Base-by-base conservation (phyloP, 2,329 filamentous ascomycete species). In the Paradendryphiella salina region DNA sequence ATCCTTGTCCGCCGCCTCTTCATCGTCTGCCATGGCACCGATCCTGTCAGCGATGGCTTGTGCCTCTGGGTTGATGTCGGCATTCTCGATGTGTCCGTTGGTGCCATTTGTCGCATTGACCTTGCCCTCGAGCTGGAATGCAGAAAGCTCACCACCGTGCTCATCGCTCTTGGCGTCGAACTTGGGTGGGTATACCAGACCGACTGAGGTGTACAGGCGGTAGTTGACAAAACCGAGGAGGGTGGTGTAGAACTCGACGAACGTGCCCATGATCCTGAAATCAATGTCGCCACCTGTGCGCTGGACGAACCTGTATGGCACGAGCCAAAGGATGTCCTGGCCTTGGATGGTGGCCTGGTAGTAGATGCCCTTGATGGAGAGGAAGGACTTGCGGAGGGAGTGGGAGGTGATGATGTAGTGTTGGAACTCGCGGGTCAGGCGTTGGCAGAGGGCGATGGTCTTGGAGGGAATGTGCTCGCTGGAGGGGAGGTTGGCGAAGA, bases 311-410 rank as follows among this genome's bases (percentile, higher is more conserved):
- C 90, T 90, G 79, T 99, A 99, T 1, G 94, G 94, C 9, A 96
- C 93, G 32, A 99, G 81, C 94, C 94, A 99, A 60, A 97, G 80
- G 41, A 99, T 88, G 68, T 97, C 93, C 77, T 99, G 92, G 40
- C 94, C 94, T 74, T 96, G 90, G 56, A 99, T 95, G 43, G 87
- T 96, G 18, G 93, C 94, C 77, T 97, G 93, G 77, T 97, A 99
- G 79, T 99, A 99, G 68, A 99, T 97, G 56, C 94, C 94, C 81
- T 99, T 99, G 77, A 99, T 97, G 1, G 91, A 96, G 60, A 99
- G 78, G 79, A 99, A 99, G 0, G 92, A 96, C 79, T 96, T 97
- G 69, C 90, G 88, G 64, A 99, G 79, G 65, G 89, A 91, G 76
- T 96, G 85, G 34, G 93, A 95, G 38, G 87, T 84, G 70, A 99